phyloP scores from a whole-genome alignment of 129 eudicot genomes.

The Centrapalus pauciflorus region DNA sequence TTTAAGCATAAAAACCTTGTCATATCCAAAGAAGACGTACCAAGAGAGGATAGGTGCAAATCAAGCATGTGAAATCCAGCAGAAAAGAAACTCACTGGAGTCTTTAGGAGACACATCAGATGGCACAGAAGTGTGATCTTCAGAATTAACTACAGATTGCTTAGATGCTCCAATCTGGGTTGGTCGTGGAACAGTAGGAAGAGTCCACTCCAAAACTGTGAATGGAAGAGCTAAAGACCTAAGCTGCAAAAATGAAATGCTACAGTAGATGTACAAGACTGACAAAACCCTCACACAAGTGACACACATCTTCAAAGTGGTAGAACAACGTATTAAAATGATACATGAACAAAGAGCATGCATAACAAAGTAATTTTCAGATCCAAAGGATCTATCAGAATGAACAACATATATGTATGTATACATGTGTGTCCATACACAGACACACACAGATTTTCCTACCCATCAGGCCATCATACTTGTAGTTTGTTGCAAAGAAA shows the following conservation, averaged over 20 bases:
- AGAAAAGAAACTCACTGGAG: conserved; percentile 49
- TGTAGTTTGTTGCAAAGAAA: too few species aligned
- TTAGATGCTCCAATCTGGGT: conserved; percentile 49
- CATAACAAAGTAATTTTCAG: background rate
- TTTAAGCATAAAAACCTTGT: conserved; percentile 20
- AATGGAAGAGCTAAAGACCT: conserved; percentile 99
- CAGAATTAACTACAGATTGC: conserved; percentile 42
- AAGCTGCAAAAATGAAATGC: conserved; percentile 46
- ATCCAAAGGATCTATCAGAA: background rate
- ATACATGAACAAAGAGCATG: background rate
- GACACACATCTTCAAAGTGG: background rate
- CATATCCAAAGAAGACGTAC: background rate
- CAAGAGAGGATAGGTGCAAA: background rate
- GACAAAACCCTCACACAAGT: background rate
- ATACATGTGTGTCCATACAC: background rate
- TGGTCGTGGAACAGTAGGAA: conserved; percentile 89
- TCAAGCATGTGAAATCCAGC: background rate
- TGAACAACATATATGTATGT: background rate
- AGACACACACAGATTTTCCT: too few species aligned
- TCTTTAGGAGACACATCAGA: conserved; percentile 45
- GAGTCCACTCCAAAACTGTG: conserved; percentile 97
- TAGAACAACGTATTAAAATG: background rate
- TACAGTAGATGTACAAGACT: background rate
- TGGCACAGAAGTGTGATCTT: conserved; percentile 40
- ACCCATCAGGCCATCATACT: too few species aligned